A percentile compares a stretch with the other conserved stretches of the same genome.
Evolutionary conservation across 257 asterid genomes (phyloP).

Genomic region (Ballota nigra): DNA sequence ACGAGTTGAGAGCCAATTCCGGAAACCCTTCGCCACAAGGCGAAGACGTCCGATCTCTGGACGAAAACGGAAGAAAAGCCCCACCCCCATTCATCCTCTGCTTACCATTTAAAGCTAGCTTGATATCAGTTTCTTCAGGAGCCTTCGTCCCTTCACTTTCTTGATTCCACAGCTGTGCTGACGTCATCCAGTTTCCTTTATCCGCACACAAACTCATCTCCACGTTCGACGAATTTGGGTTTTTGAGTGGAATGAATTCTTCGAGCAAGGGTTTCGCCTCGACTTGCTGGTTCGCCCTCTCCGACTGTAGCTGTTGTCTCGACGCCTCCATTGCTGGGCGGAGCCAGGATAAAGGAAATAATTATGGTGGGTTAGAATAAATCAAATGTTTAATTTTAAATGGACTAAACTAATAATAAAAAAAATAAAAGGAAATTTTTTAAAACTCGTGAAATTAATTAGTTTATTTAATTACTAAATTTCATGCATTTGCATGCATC

Average conservation of each 20-base stretch:
- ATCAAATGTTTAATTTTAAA: no score
- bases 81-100: constrained; percentile 53
- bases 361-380: no score
- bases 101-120: constrained; percentile 44
- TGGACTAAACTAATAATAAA: no score
- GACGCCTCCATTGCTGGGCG: constrained; percentile 83
- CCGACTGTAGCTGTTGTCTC: constrained; percentile 72
- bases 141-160: constrained; percentile 37
- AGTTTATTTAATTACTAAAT: no score
- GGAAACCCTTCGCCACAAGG: constrained; percentile 40
- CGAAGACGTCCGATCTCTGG: constrained; percentile 35
- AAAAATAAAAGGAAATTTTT: no score
- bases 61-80: constrained; percentile 59
- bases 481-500: neutral
- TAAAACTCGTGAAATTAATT: no score
- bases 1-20: constrained; percentile 71
- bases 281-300: constrained; percentile 36
- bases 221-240: constrained; percentile 23
- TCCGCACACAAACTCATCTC: constrained; percentile 44
- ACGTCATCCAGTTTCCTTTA: constrained; percentile 92
- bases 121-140: constrained; percentile 46
- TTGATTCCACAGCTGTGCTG: constrained; percentile 93
- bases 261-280: constrained; percentile 70
- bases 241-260: constrained; percentile 76
- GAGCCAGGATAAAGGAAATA: no score